These are phyloP conservation scores for Amniculicola lignicola DNA, from an alignment of 495 filamentous ascomycete species.

Conservation along the genomic window DNA sequence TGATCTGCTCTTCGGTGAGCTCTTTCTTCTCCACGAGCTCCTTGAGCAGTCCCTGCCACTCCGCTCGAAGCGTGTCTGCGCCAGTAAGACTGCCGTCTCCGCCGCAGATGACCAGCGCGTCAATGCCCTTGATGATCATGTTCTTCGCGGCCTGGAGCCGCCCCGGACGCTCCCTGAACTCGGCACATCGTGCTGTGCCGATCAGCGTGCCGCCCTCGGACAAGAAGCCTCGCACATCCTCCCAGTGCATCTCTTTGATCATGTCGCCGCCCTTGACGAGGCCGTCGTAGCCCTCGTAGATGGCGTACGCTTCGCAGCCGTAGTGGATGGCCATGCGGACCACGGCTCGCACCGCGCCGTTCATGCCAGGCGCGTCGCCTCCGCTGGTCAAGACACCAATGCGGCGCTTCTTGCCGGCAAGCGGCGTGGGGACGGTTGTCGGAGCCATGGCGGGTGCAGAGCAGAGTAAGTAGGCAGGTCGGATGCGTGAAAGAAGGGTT, in stretches of 20 bases:
- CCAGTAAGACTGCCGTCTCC: slow-evolving; percentile 97
- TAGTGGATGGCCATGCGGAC: slow-evolving; percentile 87
- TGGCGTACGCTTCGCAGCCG: slow-evolving; percentile 81
- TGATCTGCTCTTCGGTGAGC: slow-evolving; percentile 64
- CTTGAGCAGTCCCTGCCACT: slow-evolving; percentile 62
- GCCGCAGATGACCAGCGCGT: slow-evolving; percentile 94
- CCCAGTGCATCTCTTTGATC: slow-evolving; percentile 85
- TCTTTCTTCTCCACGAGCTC: slow-evolving; percentile 73
- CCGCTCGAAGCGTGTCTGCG: slow-evolving; percentile 60
- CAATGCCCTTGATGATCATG: slow-evolving; percentile 85
- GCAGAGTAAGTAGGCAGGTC: too few relatives aligned
- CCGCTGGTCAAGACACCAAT: slow-evolving; percentile 96
- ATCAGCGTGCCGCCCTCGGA: slow-evolving; percentile 96
- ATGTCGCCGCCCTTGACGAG: slow-evolving; percentile 84
- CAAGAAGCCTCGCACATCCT: slow-evolving; percentile 91
- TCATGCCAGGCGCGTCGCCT: slow-evolving; percentile 98
- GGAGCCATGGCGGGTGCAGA: slow-evolving; percentile 17
- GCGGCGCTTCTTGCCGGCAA: slow-evolving; percentile 57
- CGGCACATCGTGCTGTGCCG: slow-evolving; percentile 86
- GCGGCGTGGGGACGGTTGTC: slow-evolving; percentile 4
- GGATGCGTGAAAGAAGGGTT: background rate
- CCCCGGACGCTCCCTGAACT: slow-evolving; percentile 82
- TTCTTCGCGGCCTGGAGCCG: slow-evolving; percentile 86
- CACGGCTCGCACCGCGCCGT: slow-evolving; percentile 87
- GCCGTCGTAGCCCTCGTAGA: slow-evolving; percentile 96